Percentiles rank a stretch among this genome's conserved stretches.
phyloP scores from a whole-genome alignment of 352 stramenopile genomes.

The Globisporangium takayamanum region DNA sequence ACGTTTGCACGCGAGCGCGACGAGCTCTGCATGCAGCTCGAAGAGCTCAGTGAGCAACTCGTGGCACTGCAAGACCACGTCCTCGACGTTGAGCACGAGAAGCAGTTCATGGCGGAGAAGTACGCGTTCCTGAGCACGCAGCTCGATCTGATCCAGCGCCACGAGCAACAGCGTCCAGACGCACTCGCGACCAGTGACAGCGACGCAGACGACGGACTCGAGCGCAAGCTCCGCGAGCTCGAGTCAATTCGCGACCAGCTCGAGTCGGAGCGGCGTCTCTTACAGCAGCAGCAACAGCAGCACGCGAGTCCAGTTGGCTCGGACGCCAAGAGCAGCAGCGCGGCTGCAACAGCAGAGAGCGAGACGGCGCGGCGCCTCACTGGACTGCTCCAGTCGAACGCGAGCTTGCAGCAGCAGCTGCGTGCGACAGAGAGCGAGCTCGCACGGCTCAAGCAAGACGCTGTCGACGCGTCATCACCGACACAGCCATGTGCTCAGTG shows the following conservation, averaged over 20 bases:
- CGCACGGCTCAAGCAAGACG: neutral
- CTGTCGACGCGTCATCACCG: neutral
- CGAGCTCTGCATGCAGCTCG: conserved; percentile 12
- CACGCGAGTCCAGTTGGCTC: neutral
- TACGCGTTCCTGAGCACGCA: conserved; percentile 25
- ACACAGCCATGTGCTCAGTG: no score
- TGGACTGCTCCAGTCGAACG: conserved; percentile 8
- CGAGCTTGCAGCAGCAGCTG: conserved; percentile 12
- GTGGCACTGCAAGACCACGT: conserved; percentile 4
- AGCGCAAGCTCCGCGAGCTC: conserved; percentile 8
- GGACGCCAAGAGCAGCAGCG: neutral
- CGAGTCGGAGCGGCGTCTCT: conserved; percentile 3
- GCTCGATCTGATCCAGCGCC: conserved; percentile 24
- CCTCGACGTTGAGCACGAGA: conserved; percentile 23
- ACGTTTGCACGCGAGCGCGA: conserved; percentile 14
- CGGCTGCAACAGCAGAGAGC: neutral
- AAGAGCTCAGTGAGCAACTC: conserved; percentile 14
- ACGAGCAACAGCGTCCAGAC: conserved; percentile 1
- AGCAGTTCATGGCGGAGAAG: conserved; percentile 29
- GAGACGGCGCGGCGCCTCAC: conserved; percentile 1
- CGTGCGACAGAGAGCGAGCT: conserved; percentile 10
- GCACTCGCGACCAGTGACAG: neutral
- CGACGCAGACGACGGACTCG: neutral
- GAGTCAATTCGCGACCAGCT: conserved; percentile 11
- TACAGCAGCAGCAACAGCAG: conserved; percentile 1